Evolutionary conservation across 148 eudicot genomes (phyloP).

Genomic region (Pouteria glomerata): DNA sequence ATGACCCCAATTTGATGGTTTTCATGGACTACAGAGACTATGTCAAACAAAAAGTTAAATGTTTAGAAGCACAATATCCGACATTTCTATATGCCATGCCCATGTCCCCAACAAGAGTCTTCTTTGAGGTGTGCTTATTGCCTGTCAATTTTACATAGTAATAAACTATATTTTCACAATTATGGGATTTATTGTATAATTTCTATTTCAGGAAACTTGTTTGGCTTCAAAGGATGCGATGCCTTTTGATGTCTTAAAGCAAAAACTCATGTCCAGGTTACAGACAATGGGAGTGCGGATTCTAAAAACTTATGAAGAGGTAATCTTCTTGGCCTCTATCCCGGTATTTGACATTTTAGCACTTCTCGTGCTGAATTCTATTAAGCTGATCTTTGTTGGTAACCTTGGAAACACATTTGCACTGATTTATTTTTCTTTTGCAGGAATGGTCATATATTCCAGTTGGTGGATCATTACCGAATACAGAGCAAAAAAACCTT

Average conservation of each 20-base stretch:
- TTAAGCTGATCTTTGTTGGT: background rate
- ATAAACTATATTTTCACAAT: background rate
- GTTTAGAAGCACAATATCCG: conserved; percentile 70
- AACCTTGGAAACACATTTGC: background rate
- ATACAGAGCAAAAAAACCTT: conserved; percentile 89
- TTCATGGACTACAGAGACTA: conserved; percentile 97
- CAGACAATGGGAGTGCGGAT: conserved; percentile 79
- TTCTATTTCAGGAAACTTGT: conserved; percentile 77
- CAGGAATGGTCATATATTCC: conserved; percentile 99
- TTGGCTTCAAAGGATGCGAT: conserved; percentile 95
- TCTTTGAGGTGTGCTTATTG: conserved; percentile 71
- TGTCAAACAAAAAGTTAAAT: conserved; percentile 37
- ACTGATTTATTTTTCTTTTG: conserved; percentile 15
- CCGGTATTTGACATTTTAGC: background rate
- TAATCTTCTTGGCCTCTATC: conserved; percentile 17
- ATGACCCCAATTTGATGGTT: conserved; percentile 89
- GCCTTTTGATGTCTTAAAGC: conserved; percentile 88
- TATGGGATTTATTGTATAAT: background rate
- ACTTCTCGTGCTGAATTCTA: background rate
- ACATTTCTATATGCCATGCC: conserved; percentile 97
- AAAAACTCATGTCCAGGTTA: conserved; percentile 75
- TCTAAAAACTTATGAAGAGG: conserved; percentile 80
- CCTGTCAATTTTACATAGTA: background rate
- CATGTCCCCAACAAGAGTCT: conserved; percentile 84
- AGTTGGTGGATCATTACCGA: conserved; percentile 95